Conservation (phyloP, 345 rosid genomes). For the Pelargonium nanum region DNA sequence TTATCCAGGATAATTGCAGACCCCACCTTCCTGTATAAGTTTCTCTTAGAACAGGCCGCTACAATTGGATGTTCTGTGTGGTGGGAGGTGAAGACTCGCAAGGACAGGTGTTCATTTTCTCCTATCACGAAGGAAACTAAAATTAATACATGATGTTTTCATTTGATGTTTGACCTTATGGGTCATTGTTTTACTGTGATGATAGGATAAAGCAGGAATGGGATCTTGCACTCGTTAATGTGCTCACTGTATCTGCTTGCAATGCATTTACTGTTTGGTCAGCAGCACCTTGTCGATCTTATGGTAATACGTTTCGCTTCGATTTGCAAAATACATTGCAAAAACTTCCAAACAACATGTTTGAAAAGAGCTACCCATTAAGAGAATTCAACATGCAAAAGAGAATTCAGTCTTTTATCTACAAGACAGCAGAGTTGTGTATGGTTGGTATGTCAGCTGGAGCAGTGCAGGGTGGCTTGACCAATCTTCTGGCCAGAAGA, state of each 20-base stretch:
- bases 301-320: conserved; percentile 79
- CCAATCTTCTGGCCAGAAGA: conserved; percentile 51
- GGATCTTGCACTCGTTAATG: conserved; percentile 89
- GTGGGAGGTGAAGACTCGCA: conserved; percentile 87
- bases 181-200: conserved; percentile 10
- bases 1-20: conserved; percentile 82
- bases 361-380: conserved; percentile 82
- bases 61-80: conserved; percentile 77
- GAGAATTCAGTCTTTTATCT: conserved; percentile 76
- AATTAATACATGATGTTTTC: neutral
- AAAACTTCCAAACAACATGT: conserved; percentile 91
- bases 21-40: conserved; percentile 75
- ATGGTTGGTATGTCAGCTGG: conserved; percentile 73
- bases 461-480: conserved; percentile 70
- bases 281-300: conserved; percentile 90
- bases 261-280: conserved; percentile 84
- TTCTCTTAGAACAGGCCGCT: conserved; percentile 80
- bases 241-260: conserved; percentile 70
- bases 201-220: conserved; percentile 79
- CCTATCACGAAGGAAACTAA: neutral
- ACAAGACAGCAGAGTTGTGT: conserved; percentile 81
- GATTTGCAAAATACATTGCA: conserved; percentile 89
- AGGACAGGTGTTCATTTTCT: conserved; percentile 46
- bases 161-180: conserved; percentile 13
- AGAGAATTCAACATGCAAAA: conserved; percentile 84